A percentile compares a stretch with the other conserved stretches of the same genome.
Conservation (phyloP, 495 filamentous ascomycete species). For the Lentithecium fluviatile region DNA sequence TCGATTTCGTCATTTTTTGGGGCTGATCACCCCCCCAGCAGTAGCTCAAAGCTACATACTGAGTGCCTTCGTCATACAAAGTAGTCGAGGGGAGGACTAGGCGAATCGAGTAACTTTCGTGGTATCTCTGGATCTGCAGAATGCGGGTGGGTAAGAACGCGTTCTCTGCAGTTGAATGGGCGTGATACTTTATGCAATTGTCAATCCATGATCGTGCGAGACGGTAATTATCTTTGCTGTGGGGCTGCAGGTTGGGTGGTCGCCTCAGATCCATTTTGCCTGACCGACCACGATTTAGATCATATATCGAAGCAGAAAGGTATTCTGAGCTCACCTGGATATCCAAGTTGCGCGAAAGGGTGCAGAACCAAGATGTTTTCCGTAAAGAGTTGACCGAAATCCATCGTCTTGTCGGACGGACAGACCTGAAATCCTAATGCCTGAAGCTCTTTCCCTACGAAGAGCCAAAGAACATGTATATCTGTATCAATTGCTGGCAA, state of each 20-base stretch:
- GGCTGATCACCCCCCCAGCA: background rate
- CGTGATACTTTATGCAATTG: background rate
- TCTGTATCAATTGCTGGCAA: background rate
- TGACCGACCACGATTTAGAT: too few species aligned
- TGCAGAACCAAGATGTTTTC: too few species aligned
- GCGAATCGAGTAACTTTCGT: background rate
- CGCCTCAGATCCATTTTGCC: background rate
- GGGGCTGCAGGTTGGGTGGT: background rate
- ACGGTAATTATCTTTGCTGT: background rate
- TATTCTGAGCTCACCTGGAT: too few species aligned
- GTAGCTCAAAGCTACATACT: background rate
- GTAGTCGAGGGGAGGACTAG: background rate
- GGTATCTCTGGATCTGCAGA: background rate
- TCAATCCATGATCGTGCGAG: background rate
- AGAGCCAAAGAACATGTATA: too few species aligned
- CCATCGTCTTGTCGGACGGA: too few species aligned
- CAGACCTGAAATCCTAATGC: too few species aligned
- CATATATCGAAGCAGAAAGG: too few species aligned
- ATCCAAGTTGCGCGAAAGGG: too few species aligned
- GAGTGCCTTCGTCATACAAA: background rate
- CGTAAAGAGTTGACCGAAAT: too few species aligned
- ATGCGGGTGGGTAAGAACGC: background rate
- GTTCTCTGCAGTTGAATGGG: background rate
- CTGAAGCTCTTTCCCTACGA: too few species aligned
- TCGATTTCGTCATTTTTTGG: background rate